These are phyloP conservation scores for Linderniella brevidens DNA, from an alignment of 257 asterid species.

Conservation along the genomic window DNA sequence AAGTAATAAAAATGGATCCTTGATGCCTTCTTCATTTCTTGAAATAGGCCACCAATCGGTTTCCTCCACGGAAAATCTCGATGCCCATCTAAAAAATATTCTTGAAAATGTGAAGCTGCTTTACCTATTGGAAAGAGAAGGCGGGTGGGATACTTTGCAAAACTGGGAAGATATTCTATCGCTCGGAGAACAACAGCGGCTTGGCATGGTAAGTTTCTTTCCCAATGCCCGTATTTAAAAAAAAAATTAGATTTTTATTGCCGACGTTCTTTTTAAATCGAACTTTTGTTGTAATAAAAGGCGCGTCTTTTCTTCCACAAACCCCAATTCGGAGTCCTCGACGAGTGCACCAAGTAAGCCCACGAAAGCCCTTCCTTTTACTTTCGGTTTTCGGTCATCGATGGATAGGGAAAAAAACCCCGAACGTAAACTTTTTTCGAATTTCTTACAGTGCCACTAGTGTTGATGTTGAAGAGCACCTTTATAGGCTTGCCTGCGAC, in stretches of 20 bases:
- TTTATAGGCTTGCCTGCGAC: conserved; percentile 66
- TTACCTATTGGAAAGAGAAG: conserved; percentile 94
- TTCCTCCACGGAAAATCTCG: conserved; percentile 24
- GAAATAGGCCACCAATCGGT: conserved; percentile 32
- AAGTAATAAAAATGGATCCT: too few relatives aligned
- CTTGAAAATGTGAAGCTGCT: conserved; percentile 71
- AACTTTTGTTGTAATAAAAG: conserved; percentile 23
- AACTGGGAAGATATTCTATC: conserved; percentile 99
- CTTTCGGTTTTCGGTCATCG: neutral
- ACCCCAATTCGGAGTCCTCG: conserved; percentile 87
- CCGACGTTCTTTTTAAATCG: conserved; percentile 8
- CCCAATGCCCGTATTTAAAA: too few relatives aligned
- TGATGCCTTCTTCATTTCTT: conserved; percentile 7
- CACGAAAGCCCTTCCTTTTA: conserved; percentile 4
- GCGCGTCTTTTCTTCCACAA: conserved; percentile 96
- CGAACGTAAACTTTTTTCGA: conserved; percentile 4
- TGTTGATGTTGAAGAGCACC: conserved; percentile 97
- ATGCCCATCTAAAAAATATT: conserved; percentile 54
- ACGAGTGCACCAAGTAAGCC: conserved; percentile 84
- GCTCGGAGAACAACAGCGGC: conserved; percentile 95
- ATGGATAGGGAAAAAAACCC: neutral
- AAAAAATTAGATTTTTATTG: too few relatives aligned
- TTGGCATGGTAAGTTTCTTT: conserved; percentile 72
- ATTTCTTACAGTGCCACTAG: conserved; percentile 69
- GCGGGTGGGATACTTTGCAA: conserved; percentile 74